Evolutionary conservation across 768 basidiomycete genomes (phyloP).

Genomic region (Aureoboletus auriporus): DNA sequence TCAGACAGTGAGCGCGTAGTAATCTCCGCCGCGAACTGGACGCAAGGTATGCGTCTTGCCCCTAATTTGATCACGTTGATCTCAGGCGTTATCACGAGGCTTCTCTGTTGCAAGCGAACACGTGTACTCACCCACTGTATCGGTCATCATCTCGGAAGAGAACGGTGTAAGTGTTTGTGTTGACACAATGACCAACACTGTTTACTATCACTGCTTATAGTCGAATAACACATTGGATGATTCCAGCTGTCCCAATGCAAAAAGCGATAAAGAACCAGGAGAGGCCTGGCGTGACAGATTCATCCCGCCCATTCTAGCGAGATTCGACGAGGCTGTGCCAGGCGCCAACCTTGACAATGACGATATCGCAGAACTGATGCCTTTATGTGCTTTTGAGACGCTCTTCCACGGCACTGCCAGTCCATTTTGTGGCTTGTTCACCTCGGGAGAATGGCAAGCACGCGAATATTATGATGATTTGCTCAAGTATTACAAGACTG

Average conservation of each 20-base stretch:
- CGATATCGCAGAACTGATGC: slow-evolving; percentile 61
- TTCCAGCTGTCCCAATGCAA: slow-evolving; percentile 57
- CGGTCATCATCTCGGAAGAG: slow-evolving; percentile 48
- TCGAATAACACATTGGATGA: slow-evolving; percentile 69
- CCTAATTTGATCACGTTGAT: not conserved
- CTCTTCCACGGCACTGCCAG: slow-evolving; percentile 47
- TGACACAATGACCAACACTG: not conserved
- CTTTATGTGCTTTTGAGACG: slow-evolving; percentile 81
- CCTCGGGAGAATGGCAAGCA: slow-evolving; percentile 52
- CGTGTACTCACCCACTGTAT: slow-evolving; percentile 42
- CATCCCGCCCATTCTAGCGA: slow-evolving; percentile 49
- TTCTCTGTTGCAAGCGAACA: slow-evolving; percentile 52
- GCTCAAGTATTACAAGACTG: slow-evolving; percentile 75
- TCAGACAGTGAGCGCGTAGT: slow-evolving; percentile 57
- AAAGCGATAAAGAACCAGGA: slow-evolving; percentile 40
- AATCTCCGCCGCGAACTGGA: slow-evolving; percentile 68
- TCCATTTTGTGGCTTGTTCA: slow-evolving; percentile 75
- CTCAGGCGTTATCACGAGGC: slow-evolving; percentile 36
- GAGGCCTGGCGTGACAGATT: slow-evolving; percentile 53
- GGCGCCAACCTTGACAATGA: slow-evolving; percentile 52
- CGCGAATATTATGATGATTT: slow-evolving; percentile 73
- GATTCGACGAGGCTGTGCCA: slow-evolving; percentile 58
- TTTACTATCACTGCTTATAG: slow-evolving; percentile 22
- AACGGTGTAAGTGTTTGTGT: slow-evolving; percentile 36
- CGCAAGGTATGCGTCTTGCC: slow-evolving; percentile 39